These are phyloP conservation scores for Aspergillus costaricaensis DNA, from an alignment of 2,329 filamentous ascomycete species.

Conservation along the genomic window DNA sequence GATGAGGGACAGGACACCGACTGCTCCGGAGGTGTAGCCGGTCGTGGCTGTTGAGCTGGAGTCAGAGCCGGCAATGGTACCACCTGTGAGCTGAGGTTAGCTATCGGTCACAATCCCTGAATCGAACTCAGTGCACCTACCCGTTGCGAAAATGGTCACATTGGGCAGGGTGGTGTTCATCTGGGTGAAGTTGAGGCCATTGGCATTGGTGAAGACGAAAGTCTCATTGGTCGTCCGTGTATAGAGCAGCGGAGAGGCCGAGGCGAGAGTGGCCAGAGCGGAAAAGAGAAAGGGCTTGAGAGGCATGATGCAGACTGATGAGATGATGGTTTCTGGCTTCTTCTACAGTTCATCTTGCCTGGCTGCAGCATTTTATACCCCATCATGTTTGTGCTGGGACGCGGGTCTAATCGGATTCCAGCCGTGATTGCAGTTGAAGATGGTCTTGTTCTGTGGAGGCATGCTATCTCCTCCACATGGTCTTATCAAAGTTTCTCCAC, in stretches of 20 bases:
- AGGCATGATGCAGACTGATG: conserved; percentile 15
- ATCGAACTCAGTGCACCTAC: background rate
- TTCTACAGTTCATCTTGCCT: background rate
- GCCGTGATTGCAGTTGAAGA: background rate
- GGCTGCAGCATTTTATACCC: background rate
- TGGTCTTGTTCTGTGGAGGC: too few species aligned
- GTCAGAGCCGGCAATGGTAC: conserved; percentile 30
- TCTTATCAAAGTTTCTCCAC: background rate
- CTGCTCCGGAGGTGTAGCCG: conserved; percentile 28
- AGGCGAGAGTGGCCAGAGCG: conserved; percentile 20
- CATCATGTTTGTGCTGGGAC: background rate
- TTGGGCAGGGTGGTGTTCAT: conserved; percentile 30
- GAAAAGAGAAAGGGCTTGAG: conserved; percentile 19
- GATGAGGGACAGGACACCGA: conserved; percentile 28
- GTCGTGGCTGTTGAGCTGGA: conserved; percentile 29
- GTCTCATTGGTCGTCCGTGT: conserved; percentile 23
- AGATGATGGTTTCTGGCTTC: background rate
- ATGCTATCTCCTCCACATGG: background rate
- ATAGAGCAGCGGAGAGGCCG: conserved; percentile 26
- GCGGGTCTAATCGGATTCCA: background rate
- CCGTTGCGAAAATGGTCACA: conserved; percentile 29
- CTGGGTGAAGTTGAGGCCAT: conserved; percentile 30
- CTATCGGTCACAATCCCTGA: background rate
- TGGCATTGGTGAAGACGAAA: conserved; percentile 27
- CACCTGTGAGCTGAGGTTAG: conserved; percentile 12